Conservation (phyloP, 148 eudicot species). For the Talinum fruticosum region DNA sequence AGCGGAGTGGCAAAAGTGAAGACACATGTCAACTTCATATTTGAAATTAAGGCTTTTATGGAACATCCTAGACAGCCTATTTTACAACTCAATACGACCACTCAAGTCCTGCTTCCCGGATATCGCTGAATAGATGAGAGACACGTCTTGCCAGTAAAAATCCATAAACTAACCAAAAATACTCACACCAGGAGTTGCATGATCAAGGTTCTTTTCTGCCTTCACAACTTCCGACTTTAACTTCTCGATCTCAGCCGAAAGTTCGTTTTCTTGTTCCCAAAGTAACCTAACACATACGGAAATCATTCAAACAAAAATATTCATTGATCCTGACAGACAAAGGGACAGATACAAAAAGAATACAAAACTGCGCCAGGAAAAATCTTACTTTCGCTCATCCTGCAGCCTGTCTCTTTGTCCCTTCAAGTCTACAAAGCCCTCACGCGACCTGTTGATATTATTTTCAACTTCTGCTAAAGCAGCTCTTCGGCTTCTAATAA, state of each 20-base stretch:
- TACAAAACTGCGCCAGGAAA: not conserved
- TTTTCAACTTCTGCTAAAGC: constrained; percentile 49
- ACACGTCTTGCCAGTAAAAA: constrained; percentile 4
- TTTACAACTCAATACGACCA: not conserved
- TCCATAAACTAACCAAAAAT: constrained; percentile 1
- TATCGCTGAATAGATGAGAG: constrained; percentile 7
- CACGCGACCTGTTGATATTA: constrained; percentile 45
- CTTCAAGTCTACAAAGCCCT: constrained; percentile 56
- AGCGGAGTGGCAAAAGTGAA: not conserved
- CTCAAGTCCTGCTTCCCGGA: not conserved
- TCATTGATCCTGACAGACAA: not conserved
- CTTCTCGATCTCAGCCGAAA: constrained; percentile 71
- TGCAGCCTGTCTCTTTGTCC: constrained; percentile 71
- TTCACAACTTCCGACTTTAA: constrained; percentile 79
- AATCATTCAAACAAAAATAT: not conserved
- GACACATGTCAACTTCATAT: not conserved
- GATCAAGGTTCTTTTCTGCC: constrained; percentile 93
- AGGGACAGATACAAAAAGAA: not conserved
- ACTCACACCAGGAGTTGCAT: constrained; percentile 97
- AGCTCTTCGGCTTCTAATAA: constrained; percentile 45
- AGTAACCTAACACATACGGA: constrained; percentile 49
- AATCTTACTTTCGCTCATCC: constrained; percentile 80
- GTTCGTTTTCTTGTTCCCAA: constrained; percentile 84
- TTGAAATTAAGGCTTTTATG: not conserved
- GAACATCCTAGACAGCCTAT: not conserved